Base-by-base conservation (phyloP, 176 grass and related monocot genomes). In the Oryza coarctata region DNA sequence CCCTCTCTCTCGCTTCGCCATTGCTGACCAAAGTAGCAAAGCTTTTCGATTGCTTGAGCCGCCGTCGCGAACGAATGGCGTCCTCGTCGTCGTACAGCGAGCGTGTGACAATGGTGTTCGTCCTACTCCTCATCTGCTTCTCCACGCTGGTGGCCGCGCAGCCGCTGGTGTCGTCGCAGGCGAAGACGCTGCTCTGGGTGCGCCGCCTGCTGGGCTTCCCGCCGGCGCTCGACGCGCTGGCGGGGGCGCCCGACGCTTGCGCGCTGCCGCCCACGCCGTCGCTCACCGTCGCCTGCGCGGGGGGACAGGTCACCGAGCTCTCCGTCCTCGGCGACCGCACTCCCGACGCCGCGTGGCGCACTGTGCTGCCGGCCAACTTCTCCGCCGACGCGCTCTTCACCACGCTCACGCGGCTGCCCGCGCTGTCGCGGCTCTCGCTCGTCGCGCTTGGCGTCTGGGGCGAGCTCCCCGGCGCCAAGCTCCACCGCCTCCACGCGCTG, bases 351-450 rank as follows among this genome's bases (percentile, higher is more conserved):
- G 27, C 67, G 0, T 88, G 88, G 88, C 83, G 17, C 33, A 44
- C 36, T n/a, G 64, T 87, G 13, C 87, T 90, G 10, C 80, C 93
- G 0, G 9, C 89, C 20, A 66, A 18, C 85, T 95, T 95, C 93
- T 99, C 96, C 68, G 63, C 86, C 63, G 87, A 94, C 20, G 87
- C 96, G 55, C 79, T 99, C 40, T 99, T 95, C 87, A 94, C 96
- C 74, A 95, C 96, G 57, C 93, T 99, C 55, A 38, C 91, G 2
- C 40, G 77, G 1, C 39, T 99, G 26, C 91, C 91, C 0, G 50
- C 80, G 14, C 81, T 99, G 0, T 36, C 89, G 4, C n/a, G 40
- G 2, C 83, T 99, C 63, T 77, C 83, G 11, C 90, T 99, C 39
- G 90, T 93, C 29, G 65, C 83, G 10, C 87, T 99, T 66, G 93